Percentiles rank a stretch among this genome's conserved stretches.
phyloP scores from a whole-genome alignment of 2,329 filamentous ascomycete species.

The Sclerotinia minor region DNA sequence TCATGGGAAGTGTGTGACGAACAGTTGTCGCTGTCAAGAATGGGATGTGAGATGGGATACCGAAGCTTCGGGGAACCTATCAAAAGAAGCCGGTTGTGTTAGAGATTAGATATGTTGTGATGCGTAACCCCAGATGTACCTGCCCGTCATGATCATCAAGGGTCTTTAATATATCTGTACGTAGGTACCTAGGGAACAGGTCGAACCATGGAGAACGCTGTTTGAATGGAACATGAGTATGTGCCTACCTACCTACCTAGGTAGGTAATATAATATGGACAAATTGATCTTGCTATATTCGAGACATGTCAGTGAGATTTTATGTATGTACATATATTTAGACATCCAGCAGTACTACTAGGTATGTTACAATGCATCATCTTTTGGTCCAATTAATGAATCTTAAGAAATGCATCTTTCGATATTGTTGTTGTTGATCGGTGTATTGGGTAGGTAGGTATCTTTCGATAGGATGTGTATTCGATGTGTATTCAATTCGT shows the following conservation, averaged over 20 bases:
- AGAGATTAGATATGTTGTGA: slow-evolving; percentile 18
- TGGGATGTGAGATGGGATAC: slow-evolving; percentile 2
- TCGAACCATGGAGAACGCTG: too few relatives aligned
- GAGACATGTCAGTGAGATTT: background rate
- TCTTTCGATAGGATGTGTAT: background rate
- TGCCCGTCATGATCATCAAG: slow-evolving; percentile 20
- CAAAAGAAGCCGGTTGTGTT: slow-evolving; percentile 4
- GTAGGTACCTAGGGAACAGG: slow-evolving; percentile 2
- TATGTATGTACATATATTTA: too few relatives aligned
- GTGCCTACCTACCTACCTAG: too few relatives aligned
- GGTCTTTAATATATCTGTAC: slow-evolving; percentile 4
- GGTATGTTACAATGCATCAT: background rate
- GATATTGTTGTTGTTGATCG: background rate
- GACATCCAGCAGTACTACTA: background rate
- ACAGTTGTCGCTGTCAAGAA: slow-evolving; percentile 8
- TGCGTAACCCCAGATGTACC: slow-evolving; percentile 17
- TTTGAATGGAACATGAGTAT: background rate
- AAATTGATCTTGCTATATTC: background rate
- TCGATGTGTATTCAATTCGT: too few relatives aligned
- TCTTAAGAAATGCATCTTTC: background rate
- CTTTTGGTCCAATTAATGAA: background rate
- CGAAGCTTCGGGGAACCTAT: slow-evolving; percentile 13
- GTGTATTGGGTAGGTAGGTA: background rate
- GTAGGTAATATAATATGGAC: background rate
- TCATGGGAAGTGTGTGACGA: background rate